Evolutionary conservation across 352 stramenopile genomes (phyloP).

Genomic region (Aphanomyces cochlioides): DNA sequence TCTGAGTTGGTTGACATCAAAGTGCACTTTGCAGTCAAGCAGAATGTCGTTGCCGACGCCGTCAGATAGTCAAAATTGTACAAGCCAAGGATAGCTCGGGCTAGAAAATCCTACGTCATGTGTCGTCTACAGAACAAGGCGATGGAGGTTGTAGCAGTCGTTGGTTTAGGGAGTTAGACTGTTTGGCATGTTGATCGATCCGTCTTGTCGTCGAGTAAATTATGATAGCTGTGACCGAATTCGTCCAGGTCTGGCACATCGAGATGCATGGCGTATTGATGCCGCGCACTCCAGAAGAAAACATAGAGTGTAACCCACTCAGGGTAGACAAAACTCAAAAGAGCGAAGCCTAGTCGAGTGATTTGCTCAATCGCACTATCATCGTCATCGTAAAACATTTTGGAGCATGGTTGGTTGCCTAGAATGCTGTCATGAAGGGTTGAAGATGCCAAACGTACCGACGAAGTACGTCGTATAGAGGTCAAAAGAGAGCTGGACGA

Average conservation of each 20-base stretch:
- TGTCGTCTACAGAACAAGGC: too few relatives aligned
- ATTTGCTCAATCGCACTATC: constrained; percentile 53
- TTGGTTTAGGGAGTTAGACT: too few relatives aligned
- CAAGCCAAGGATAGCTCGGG: too few relatives aligned
- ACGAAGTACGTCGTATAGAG: constrained; percentile 57
- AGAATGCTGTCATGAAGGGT: too few relatives aligned
- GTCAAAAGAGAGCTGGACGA: constrained; percentile 54
- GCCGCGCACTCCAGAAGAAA: constrained; percentile 62
- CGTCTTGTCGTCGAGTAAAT: constrained; percentile 1
- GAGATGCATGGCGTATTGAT: constrained; percentile 57
- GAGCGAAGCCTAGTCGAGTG: constrained; percentile 46
- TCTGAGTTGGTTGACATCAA: too few relatives aligned
- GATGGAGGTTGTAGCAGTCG: too few relatives aligned
- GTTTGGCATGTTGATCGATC: background rate
- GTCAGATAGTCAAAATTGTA: too few relatives aligned
- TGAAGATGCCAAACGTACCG: constrained; percentile 35
- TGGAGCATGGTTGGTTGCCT: constrained; percentile 49
- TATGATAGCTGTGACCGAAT: background rate
- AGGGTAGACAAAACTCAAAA: constrained; percentile 52
- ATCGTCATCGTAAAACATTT: constrained; percentile 69
- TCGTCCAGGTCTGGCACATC: constrained; percentile 50
- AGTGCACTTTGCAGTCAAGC: too few relatives aligned
- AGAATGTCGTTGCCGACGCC: too few relatives aligned
- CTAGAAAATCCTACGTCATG: too few relatives aligned
- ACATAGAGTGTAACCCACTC: constrained; percentile 70